Evolutionary conservation across 192 early-diverging fungal genomes (phyloP).

Genomic region (Coemansia nantahalensis): DNA sequence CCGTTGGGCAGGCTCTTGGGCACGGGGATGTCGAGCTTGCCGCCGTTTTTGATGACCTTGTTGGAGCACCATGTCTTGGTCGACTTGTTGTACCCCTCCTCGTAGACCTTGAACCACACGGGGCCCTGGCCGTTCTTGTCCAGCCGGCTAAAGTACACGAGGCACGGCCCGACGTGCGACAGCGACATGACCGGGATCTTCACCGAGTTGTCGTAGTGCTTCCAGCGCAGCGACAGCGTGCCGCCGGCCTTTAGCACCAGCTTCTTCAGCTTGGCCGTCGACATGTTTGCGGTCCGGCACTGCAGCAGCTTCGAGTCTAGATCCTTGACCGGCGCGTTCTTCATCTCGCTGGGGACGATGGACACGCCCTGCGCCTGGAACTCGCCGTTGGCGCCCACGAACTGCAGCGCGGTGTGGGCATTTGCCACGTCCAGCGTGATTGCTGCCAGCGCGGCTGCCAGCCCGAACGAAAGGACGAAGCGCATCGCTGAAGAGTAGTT

Average conservation of each 20-base stretch:
- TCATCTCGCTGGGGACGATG: background rate
- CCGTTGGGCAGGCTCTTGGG: slow-evolving; percentile 15
- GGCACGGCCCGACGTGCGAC: slow-evolving; percentile 22
- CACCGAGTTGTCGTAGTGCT: slow-evolving; percentile 6
- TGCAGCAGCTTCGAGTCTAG: slow-evolving; percentile 2
- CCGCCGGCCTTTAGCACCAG: slow-evolving; percentile 9
- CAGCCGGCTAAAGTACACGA: slow-evolving; percentile 10
- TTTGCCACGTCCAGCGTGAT: no score
- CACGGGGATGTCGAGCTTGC: slow-evolving; percentile 11
- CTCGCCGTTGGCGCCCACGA: no score
- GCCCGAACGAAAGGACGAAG: no score
- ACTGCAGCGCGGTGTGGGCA: no score
- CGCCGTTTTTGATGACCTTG: slow-evolving; percentile 8
- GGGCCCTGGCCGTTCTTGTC: slow-evolving; percentile 4
- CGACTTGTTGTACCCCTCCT: slow-evolving; percentile 7
- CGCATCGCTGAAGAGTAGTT: no score
- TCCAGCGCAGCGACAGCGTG: slow-evolving; percentile 6
- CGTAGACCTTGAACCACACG: slow-evolving; percentile 25
- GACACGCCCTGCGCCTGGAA: no score
- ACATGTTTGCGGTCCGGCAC: slow-evolving; percentile 12
- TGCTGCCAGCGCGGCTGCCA: no score
- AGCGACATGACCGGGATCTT: slow-evolving; percentile 8
- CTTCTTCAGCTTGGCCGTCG: background rate
- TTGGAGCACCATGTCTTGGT: slow-evolving; percentile 18
- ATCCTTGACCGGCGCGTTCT: slow-evolving; percentile 16